Percentiles rank a stretch among this genome's conserved stretches.
Evolutionary conservation across 2,329 filamentous ascomycete genomes (phyloP).

Genomic region (Aureobasidium subglaciale): DNA sequence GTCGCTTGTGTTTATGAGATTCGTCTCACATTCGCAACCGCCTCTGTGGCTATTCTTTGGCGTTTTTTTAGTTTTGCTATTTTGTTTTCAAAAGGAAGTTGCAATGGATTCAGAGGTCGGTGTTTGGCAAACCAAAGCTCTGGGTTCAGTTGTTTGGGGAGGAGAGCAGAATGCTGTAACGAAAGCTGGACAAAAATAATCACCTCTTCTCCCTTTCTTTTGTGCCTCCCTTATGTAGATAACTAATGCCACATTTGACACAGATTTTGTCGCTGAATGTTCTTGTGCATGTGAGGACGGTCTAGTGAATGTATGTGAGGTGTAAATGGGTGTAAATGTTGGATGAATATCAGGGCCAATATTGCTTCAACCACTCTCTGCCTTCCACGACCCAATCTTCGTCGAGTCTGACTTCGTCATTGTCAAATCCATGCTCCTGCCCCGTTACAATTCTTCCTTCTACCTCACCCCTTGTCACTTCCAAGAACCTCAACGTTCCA

Average conservation of each 20-base stretch:
- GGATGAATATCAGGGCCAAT: constrained; percentile 1
- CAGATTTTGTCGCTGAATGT: too few species aligned
- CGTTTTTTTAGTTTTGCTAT: constrained; percentile 7
- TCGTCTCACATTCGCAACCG: neutral
- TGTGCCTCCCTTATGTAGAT: constrained; percentile 13
- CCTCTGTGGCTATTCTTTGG: constrained; percentile 15
- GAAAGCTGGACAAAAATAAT: constrained; percentile 16
- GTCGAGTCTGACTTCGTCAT: constrained; percentile 17
- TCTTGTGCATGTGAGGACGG: too few species aligned
- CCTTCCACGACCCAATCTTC: constrained; percentile 15
- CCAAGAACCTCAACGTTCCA: neutral
- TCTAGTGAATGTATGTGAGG: too few species aligned
- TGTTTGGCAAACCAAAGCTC: neutral
- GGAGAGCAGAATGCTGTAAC: constrained; percentile 20
- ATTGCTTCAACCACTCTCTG: neutral
- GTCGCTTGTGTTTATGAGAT: constrained; percentile 10
- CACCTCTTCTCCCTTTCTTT: constrained; percentile 9
- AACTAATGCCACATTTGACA: constrained; percentile 12
- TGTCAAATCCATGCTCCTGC: constrained; percentile 35
- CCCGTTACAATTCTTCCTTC: constrained; percentile 20
- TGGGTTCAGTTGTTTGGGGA: constrained; percentile 18
- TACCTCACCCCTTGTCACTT: constrained; percentile 11
- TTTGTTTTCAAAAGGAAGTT: neutral
- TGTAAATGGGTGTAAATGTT: too few species aligned
- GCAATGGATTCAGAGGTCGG: constrained; percentile 9